phyloP scores from a whole-genome alignment of 495 filamentous ascomycete species.

The Astrothelium subdiscretum region DNA sequence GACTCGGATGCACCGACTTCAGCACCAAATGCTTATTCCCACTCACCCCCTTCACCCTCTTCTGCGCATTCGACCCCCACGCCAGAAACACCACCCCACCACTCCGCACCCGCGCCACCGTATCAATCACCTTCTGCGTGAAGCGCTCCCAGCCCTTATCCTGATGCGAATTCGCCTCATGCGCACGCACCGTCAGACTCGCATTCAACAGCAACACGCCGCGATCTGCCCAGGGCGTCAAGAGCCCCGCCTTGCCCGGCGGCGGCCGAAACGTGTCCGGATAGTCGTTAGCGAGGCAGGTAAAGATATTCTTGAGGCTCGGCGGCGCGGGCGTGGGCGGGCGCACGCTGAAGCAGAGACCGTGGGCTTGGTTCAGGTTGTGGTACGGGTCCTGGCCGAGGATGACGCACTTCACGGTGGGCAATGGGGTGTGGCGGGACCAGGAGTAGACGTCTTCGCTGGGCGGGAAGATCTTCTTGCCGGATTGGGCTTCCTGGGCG shows the following conservation, averaged over 20 bases:
- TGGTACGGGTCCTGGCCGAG: constrained; percentile 96
- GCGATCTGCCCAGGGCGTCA: constrained; percentile 86
- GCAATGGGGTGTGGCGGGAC: constrained; percentile 83
- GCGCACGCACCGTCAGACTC: constrained; percentile 79
- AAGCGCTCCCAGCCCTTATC: constrained; percentile 84
- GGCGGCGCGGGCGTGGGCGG: constrained; percentile 80
- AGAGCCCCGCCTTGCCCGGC: constrained; percentile 61
- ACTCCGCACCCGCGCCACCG: constrained; percentile 60
- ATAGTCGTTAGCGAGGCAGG: constrained; percentile 72
- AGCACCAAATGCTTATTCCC: constrained; percentile 62
- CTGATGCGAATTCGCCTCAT: constrained; percentile 71
- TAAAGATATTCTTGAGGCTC: constrained; percentile 87
- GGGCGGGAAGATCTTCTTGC: constrained; percentile 74
- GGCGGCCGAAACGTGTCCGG: constrained; percentile 58
- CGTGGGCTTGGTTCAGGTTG: constrained; percentile 89
- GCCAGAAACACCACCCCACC: constrained; percentile 86
- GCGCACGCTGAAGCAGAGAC: constrained; percentile 86
- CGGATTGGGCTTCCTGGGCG: constrained; percentile 58
- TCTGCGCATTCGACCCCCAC: constrained; percentile 75
- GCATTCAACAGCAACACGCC: constrained; percentile 90
- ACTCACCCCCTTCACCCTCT: constrained; percentile 61
- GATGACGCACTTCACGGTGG: constrained; percentile 78
- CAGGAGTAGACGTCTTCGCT: constrained; percentile 87
- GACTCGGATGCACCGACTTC: constrained; percentile 81
- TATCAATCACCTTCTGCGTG: constrained; percentile 81